Conservation (phyloP, 148 eudicot genomes). For the Vaccinium darrowii region DNA sequence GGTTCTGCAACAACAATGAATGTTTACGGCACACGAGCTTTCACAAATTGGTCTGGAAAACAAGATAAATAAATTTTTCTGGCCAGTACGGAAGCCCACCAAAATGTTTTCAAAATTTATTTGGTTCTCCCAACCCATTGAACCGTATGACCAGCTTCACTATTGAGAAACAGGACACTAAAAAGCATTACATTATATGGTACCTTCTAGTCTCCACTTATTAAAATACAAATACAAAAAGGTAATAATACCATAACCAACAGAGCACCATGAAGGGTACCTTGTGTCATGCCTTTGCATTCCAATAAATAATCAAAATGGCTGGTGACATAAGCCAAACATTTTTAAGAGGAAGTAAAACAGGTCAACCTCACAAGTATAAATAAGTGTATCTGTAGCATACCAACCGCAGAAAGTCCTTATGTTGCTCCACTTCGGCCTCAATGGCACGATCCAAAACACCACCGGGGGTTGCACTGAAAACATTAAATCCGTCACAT, state of each 20-base stretch:
- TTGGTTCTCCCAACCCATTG: slow-evolving; percentile 13
- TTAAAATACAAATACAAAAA: neutral
- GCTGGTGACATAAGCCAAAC: neutral
- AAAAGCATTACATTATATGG: neutral
- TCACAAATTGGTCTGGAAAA: neutral
- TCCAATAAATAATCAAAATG: slow-evolving; percentile 4
- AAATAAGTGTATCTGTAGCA: slow-evolving; percentile 8
- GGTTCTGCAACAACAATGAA: slow-evolving; percentile 46
- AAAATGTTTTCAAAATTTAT: neutral
- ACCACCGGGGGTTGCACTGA: slow-evolving; percentile 72
- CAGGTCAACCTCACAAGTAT: neutral
- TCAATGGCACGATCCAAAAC: slow-evolving; percentile 70
- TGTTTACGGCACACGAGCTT: neutral
- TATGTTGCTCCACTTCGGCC: slow-evolving; percentile 59
- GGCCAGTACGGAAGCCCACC: neutral
- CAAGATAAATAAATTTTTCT: neutral
- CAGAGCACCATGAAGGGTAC: neutral
- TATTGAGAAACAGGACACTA: neutral
- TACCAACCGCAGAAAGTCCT: slow-evolving; percentile 74
- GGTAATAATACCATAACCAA: neutral
- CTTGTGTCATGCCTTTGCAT: slow-evolving; percentile 7
- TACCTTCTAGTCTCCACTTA: neutral
- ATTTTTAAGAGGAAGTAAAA: neutral
- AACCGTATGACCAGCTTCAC: slow-evolving; percentile 2
- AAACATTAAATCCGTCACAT: slow-evolving; percentile 9